Evolutionary conservation across 2,329 filamentous ascomycete genomes (phyloP), one percentile per base, ranked within the genome.

Genomic region (Aspergillus uvarum): DNA sequence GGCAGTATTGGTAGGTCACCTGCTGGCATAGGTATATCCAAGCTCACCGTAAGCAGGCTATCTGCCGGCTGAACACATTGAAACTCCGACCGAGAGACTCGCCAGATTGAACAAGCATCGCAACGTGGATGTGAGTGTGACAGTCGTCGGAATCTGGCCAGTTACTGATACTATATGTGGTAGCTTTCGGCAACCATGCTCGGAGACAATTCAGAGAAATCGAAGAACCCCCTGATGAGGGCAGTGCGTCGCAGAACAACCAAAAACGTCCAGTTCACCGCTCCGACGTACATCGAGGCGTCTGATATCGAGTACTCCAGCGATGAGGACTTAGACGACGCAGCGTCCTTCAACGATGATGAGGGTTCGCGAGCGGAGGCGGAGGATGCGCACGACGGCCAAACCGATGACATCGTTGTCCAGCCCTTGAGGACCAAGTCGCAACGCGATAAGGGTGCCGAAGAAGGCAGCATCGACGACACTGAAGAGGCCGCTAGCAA

Each of bases 61-160:
- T 73, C 82, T 99, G 58, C 95, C 95, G 53, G 95, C 95, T 52
- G 95, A 99, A 76, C 95, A 99, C 74, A 99, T 99, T 66, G 95
- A 99, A 76, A 99, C 95, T 8, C 95, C 95, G 2, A 97, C 94
- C 16, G 95, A 99, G 81, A 86, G 95, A 72, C 79, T 99, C 63
- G 95, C 95, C 50, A 87, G 95, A 65, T 79, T 98, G 65, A 99
- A 99, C 77, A 99, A 99, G 78, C 95, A 99, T 78, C 87, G 95
- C 72, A 99, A 99, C 72, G 93, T 98, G 69, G 95, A 99, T 80
- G 92, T 96, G 85, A 65, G 91, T 73, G 51, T 31, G 26, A 53
- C 47, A 60, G 19, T 48, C 47, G 57, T 29, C 56, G n/a, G 42
- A 54, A 22, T 4, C 8, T n/a, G 4, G 19, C 53, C 44, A 19